Percentiles rank a stretch among this genome's conserved stretches.
Evolutionary conservation across 768 basidiomycete species (phyloP).

Genomic region (Collybiopsis luxurians): DNA sequence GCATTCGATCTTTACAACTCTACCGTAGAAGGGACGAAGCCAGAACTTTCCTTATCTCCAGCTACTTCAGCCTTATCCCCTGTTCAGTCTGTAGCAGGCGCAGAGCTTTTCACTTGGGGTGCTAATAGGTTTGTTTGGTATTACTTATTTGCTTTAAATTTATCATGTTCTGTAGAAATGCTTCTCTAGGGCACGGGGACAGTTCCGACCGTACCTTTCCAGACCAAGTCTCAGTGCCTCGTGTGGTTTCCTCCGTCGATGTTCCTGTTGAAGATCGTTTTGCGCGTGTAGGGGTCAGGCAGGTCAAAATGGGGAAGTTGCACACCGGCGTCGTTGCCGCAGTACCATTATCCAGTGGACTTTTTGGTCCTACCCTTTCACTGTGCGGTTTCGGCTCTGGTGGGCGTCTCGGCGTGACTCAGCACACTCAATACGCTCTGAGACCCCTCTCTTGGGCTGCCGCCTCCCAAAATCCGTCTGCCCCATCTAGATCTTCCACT

Average conservation of each 20-base stretch:
- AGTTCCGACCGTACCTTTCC: slow-evolving; percentile 75
- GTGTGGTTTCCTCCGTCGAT: not conserved
- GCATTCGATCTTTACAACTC: slow-evolving; percentile 93
- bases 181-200: slow-evolving; percentile 82
- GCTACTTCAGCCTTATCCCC: not conserved
- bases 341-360: not conserved
- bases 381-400: slow-evolving; percentile 89
- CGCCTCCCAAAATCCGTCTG: not conserved
- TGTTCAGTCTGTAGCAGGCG: slow-evolving; percentile 15
- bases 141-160: not conserved
- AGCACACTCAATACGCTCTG: slow-evolving; percentile 78
- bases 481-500: not conserved
- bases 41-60: slow-evolving; percentile 23
- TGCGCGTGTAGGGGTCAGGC: slow-evolving; percentile 56
- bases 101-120: slow-evolving; percentile 63
- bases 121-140: slow-evolving; percentile 11
- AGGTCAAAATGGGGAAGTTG: slow-evolving; percentile 80
- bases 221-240: slow-evolving; percentile 63
- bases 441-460: slow-evolving; percentile 57
- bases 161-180: slow-evolving; percentile 55
- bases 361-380: slow-evolving; percentile 60
- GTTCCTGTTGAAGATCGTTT: slow-evolving; percentile 47
- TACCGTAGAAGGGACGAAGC: slow-evolving; percentile 74
- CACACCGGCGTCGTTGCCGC: slow-evolving; percentile 65
- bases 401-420: slow-evolving; percentile 72